These are phyloP conservation scores for Puccinia coronata DNA, from an alignment of 1,284 basidiomycete genomes.

Conservation along the genomic window DNA sequence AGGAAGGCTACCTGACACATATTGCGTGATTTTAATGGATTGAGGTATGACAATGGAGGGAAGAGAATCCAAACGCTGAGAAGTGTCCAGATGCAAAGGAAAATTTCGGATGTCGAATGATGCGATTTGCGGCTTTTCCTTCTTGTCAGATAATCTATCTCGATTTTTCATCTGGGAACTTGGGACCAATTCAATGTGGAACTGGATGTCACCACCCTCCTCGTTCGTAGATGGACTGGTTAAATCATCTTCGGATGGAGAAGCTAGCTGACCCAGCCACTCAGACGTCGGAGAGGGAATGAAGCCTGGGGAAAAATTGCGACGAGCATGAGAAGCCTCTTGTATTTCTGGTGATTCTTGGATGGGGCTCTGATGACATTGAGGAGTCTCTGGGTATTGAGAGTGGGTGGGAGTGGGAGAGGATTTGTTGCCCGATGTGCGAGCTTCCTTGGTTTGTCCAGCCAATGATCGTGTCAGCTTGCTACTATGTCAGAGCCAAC, in stretches of 20 bases:
- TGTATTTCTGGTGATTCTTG: neutral
- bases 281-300: constrained; percentile 23
- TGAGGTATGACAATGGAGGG: no score
- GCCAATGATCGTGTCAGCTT: no score
- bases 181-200: neutral
- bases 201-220: neutral
- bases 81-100: constrained; percentile 27
- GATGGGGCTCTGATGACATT: constrained; percentile 3
- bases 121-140: constrained; percentile 20
- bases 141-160: neutral
- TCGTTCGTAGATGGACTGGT: neutral
- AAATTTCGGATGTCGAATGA: no score
- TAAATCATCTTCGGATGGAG: no score
- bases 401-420: no score
- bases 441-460: no score
- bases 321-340: constrained; percentile 4
- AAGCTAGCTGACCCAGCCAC: neutral
- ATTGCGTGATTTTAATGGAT: constrained; percentile 21
- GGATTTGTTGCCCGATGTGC: no score
- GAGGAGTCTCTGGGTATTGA: constrained; percentile 1
- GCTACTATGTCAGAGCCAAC: no score
- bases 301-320: no score
- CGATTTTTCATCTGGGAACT: neutral
- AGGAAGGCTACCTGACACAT: constrained; percentile 1
- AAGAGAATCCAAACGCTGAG: neutral